Conservation (phyloP, 208 protist species). For the Kentomonas sorsogonicus region DNA sequence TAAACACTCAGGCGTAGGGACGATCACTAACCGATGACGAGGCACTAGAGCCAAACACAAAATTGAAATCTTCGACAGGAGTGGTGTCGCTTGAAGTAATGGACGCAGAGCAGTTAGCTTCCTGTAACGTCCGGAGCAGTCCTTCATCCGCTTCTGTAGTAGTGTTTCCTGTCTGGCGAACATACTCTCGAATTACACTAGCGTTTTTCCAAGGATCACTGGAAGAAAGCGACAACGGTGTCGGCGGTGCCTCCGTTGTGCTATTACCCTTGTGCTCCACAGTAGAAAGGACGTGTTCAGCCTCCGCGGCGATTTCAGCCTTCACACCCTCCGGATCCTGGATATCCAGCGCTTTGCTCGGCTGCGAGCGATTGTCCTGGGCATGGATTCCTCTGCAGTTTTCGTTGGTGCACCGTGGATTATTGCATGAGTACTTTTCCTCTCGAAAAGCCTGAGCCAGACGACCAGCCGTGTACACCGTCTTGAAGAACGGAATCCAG, state of each 20-base stretch:
- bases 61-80: slow-evolving; percentile 66
- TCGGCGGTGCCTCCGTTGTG: slow-evolving; percentile 19
- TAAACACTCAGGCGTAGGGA: no score
- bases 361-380: slow-evolving; percentile 54
- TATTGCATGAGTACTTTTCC: slow-evolving; percentile 50
- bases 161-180: slow-evolving; percentile 69
- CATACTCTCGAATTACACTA: slow-evolving; percentile 80
- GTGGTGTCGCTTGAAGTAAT: no score
- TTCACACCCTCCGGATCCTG: slow-evolving; percentile 47
- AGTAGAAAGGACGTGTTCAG: slow-evolving; percentile 41
- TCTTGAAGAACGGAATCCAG: slow-evolving; percentile 88
- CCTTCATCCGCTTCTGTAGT: slow-evolving; percentile 76
- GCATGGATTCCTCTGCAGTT: slow-evolving; percentile 76
- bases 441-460: slow-evolving; percentile 77
- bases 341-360: slow-evolving; percentile 74
- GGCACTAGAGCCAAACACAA: no score
- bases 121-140: slow-evolving; percentile 68
- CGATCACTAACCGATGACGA: slow-evolving; percentile 52
- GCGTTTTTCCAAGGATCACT: neutral
- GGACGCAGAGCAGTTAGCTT: no score
- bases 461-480: slow-evolving; percentile 74
- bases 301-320: slow-evolving; percentile 62
- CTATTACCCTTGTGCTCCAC: slow-evolving; percentile 23
- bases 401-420: slow-evolving; percentile 52
- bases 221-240: neutral